phyloP scores from a whole-genome alignment of 2,329 filamentous ascomycete species.

The Sporothrix brunneoviolacea region DNA sequence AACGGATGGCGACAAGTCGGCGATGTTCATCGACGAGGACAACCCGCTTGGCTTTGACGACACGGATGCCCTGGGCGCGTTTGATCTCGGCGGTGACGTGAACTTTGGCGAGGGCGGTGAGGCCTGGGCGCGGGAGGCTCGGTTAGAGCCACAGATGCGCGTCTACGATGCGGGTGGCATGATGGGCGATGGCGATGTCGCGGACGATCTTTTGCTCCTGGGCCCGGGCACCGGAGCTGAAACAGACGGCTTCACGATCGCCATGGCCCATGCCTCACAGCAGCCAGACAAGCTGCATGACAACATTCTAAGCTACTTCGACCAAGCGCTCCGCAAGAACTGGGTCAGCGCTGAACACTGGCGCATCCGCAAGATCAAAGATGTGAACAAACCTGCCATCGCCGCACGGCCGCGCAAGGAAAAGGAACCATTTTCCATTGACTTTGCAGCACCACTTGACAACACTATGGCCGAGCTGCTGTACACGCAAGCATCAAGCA shows the following conservation, averaged over 20 bases:
- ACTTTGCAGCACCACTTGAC: conserved; percentile 74
- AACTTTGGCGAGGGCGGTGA: conserved; percentile 95
- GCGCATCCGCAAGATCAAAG: conserved; percentile 92
- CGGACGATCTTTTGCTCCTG: conserved; percentile 47
- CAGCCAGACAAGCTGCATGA: conserved; percentile 68
- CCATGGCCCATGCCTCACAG: conserved; percentile 63
- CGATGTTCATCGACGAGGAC: conserved; percentile 80
- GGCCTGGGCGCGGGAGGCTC: conserved; percentile 87
- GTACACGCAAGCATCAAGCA: conserved; percentile 74
- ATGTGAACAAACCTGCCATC: conserved; percentile 30
- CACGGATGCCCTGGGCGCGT: conserved; percentile 67
- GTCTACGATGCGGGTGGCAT: conserved; percentile 57
- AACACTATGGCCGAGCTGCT: conserved; percentile 65
- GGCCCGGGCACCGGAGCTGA: conserved; percentile 56
- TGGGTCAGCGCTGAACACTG: conserved; percentile 98
- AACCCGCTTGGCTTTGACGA: conserved; percentile 77
- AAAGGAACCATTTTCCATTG: conserved; percentile 92
- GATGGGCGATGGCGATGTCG: conserved; percentile 40
- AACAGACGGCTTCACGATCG: conserved; percentile 69
- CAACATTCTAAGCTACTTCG: conserved; percentile 95
- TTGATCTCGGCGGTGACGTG: conserved; percentile 63
- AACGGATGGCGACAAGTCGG: conserved; percentile 59
- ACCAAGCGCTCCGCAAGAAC: conserved; percentile 92
- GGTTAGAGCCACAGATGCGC: conserved; percentile 77
- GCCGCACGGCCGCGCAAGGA: conserved; percentile 68